Percentiles rank a stretch among this genome's conserved stretches.
Conservation (phyloP, 768 basidiomycete genomes). For the Psilocybe cyanescens region DNA sequence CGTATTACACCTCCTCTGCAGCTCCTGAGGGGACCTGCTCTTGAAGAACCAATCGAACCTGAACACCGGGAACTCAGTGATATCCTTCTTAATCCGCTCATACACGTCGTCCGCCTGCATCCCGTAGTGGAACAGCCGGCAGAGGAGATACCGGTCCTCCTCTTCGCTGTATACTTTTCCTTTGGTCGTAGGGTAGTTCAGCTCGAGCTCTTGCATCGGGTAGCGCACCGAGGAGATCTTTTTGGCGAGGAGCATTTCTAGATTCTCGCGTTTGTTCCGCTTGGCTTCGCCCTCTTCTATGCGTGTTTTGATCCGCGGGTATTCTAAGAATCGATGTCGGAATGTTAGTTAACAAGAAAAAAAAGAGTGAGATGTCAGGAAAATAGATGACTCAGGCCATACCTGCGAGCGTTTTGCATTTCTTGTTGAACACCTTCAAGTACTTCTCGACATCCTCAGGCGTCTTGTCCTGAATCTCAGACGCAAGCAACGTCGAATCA, state of each 20-base stretch:
- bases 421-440: slow-evolving; percentile 83
- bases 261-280: slow-evolving; percentile 83
- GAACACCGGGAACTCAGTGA: slow-evolving; percentile 96
- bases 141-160: slow-evolving; percentile 94
- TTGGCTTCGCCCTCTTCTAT: slow-evolving; percentile 90
- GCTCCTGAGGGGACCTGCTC: slow-evolving; percentile 87
- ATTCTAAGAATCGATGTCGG: slow-evolving; percentile 48
- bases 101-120: slow-evolving; percentile 89
- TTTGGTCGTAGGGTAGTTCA: slow-evolving; percentile 94
- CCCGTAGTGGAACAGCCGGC: slow-evolving; percentile 88
- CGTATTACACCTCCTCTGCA: slow-evolving; percentile 87
- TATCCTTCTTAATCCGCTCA: slow-evolving; percentile 94
- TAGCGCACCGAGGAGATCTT: slow-evolving; percentile 85
- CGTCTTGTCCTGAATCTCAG: slow-evolving; percentile 85
- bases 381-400: slow-evolving; percentile 16
- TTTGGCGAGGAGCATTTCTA: slow-evolving; percentile 74
- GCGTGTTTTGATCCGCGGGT: slow-evolving; percentile 79
- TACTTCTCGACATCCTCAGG: slow-evolving; percentile 79
- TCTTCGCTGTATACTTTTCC: slow-evolving; percentile 97
- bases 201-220: slow-evolving; percentile 97
- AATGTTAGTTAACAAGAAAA: background rate
- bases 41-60: slow-evolving; percentile 99
- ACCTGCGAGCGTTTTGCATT: slow-evolving; percentile 87
- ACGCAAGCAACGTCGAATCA: slow-evolving; percentile 68
- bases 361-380: background rate